These are phyloP conservation scores for Geosmithia morbida DNA, from an alignment of 2,329 filamentous ascomycete species.

Conservation along the genomic window DNA sequence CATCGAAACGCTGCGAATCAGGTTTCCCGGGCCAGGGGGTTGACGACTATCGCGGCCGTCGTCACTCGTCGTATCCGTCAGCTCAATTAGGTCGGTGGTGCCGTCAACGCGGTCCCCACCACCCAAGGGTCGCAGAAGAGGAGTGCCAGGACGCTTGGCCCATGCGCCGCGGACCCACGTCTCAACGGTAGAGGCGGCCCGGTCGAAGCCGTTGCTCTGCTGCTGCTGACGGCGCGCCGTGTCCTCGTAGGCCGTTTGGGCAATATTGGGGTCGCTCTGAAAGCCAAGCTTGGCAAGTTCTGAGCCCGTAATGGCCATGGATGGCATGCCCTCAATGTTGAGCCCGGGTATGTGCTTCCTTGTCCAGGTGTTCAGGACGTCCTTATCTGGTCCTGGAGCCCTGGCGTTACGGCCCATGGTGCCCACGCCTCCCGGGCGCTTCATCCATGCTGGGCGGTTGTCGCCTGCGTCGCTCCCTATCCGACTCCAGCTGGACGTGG, in stretches of 20 bases:
- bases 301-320: slow-evolving; percentile 49
- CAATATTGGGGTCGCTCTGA: slow-evolving; percentile 24
- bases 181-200: slow-evolving; percentile 77
- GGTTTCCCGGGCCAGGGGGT: not conserved
- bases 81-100: slow-evolving; percentile 54
- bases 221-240: slow-evolving; percentile 22
- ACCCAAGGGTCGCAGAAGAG: slow-evolving; percentile 18
- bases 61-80: slow-evolving; percentile 47
- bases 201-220: slow-evolving; percentile 51
- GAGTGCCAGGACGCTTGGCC: slow-evolving; percentile 42
- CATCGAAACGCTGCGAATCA: slow-evolving; percentile 5
- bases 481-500: slow-evolving; percentile 19
- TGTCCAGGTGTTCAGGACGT: slow-evolving; percentile 73
- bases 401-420: slow-evolving; percentile 59
- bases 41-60: slow-evolving; percentile 22
- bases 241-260: slow-evolving; percentile 37
- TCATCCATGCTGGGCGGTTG: slow-evolving; percentile 48
- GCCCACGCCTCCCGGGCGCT: slow-evolving; percentile 77
- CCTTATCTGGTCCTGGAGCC: slow-evolving; percentile 68
- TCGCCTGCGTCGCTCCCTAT: slow-evolving; percentile 19
- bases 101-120: slow-evolving; percentile 9
- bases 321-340: slow-evolving; percentile 52
- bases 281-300: slow-evolving; percentile 46
- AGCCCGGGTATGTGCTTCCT: slow-evolving; percentile 71
- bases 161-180: slow-evolving; percentile 81